These are phyloP conservation scores for Chimonanthus salicifolius DNA, from an alignment of 164 flowering plant species.

Conservation along the genomic window DNA sequence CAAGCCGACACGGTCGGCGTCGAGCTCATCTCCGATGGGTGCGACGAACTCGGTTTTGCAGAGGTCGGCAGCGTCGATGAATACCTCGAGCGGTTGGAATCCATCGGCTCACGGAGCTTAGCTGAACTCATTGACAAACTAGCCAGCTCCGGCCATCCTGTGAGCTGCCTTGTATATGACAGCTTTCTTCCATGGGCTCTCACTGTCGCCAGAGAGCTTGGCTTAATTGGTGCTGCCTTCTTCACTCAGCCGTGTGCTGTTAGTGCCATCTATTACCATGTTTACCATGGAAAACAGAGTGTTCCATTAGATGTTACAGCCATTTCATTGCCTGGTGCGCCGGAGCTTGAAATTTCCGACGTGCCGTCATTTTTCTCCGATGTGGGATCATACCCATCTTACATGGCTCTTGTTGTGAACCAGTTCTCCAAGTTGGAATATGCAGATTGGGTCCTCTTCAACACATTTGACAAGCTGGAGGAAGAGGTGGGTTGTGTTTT, in stretches of 20 bases:
- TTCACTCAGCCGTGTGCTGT: slow-evolving; percentile 44
- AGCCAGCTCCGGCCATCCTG: slow-evolving; percentile 3
- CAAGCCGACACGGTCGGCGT: neutral
- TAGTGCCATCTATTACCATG: slow-evolving; percentile 23
- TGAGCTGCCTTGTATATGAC: slow-evolving; percentile 38
- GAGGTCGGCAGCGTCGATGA: slow-evolving; percentile 11
- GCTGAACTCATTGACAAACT: slow-evolving; percentile 18
- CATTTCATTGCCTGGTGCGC: slow-evolving; percentile 16
- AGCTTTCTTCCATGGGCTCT: slow-evolving; percentile 39
- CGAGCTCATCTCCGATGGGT: slow-evolving; percentile 29
- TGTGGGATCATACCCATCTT: neutral
- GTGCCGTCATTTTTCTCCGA: slow-evolving; percentile 20
- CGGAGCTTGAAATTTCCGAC: slow-evolving; percentile 10
- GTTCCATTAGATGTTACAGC: slow-evolving; percentile 1
- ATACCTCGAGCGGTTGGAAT: slow-evolving; percentile 10
- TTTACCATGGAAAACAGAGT: slow-evolving; percentile 4
- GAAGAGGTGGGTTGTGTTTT: slow-evolving; percentile 18
- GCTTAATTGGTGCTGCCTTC: slow-evolving; percentile 38
- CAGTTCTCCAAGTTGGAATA: slow-evolving; percentile 33
- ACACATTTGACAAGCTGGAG: slow-evolving; percentile 40
- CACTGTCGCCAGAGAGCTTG: slow-evolving; percentile 24
- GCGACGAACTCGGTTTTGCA: slow-evolving; percentile 17
- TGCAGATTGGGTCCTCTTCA: slow-evolving; percentile 31
- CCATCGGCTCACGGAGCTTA: slow-evolving; percentile 14
- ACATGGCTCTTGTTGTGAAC: slow-evolving; percentile 2